Percentiles rank a stretch among this genome's conserved stretches.
These are phyloP conservation scores for Ophiostoma quercus DNA, from an alignment of 2,329 filamentous ascomycete genomes.

Conservation along the genomic window DNA sequence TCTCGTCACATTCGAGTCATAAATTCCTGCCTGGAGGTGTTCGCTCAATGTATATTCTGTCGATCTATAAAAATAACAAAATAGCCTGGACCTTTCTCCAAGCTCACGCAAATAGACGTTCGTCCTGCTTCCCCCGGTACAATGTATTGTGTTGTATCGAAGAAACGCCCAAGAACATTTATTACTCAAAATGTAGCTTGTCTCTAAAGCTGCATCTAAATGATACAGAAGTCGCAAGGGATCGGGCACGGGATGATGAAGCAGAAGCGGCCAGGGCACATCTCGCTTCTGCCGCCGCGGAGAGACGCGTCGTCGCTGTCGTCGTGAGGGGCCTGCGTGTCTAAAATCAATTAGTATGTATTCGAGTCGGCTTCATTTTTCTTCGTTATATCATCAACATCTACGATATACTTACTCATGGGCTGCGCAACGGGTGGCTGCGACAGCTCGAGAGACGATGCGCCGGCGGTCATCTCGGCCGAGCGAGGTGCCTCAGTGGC, in stretches of 20 bases:
- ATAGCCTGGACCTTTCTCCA: too few species aligned
- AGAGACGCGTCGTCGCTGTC: constrained; percentile 10
- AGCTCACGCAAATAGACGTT: too few species aligned
- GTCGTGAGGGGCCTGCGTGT: constrained; percentile 12
- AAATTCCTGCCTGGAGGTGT: rapidly evolving
- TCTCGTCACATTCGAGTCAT: too few species aligned
- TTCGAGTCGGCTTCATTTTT: neutral
- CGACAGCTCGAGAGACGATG: constrained; percentile 3
- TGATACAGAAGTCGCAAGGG: constrained; percentile 38
- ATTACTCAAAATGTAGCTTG: too few species aligned
- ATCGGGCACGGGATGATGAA: constrained; percentile 39
- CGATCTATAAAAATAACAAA: too few species aligned
- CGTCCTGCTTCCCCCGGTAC: too few species aligned
- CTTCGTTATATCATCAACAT: neutral
- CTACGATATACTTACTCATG: constrained; percentile 14
- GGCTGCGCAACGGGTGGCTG: constrained; percentile 17
- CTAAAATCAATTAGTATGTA: neutral
- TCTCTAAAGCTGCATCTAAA: constrained; percentile 23
- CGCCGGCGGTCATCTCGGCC: neutral
- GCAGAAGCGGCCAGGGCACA: constrained; percentile 38
- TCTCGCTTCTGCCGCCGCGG: constrained; percentile 27
- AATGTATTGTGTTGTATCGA: too few species aligned
- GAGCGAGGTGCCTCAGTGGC: neutral
- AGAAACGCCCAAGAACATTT: too few species aligned
- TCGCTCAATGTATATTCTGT: too few species aligned